Evolutionary conservation across 2,329 filamentous ascomycete species (phyloP).

Genomic region (Davidsoniella eucalypti): DNA sequence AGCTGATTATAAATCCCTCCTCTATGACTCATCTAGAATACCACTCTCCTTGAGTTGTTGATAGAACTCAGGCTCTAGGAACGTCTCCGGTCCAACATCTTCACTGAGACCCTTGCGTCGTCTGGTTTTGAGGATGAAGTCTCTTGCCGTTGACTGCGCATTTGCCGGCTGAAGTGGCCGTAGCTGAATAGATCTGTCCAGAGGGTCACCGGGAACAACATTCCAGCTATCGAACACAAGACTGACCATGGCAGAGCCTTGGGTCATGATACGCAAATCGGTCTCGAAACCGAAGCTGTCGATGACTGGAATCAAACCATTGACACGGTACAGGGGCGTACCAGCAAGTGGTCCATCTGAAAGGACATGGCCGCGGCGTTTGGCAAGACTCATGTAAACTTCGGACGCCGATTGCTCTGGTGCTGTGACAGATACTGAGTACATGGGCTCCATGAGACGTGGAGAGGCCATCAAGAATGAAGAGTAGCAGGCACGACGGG

Average conservation of each 20-base stretch:
- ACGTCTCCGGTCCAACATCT: constrained; percentile 90
- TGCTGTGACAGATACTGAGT: constrained; percentile 81
- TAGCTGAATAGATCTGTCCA: constrained; percentile 72
- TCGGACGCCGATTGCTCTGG: constrained; percentile 77
- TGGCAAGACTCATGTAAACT: constrained; percentile 80
- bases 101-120: constrained; percentile 86
- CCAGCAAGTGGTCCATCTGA: constrained; percentile 89
- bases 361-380: constrained; percentile 79
- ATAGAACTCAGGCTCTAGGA: constrained; percentile 88
- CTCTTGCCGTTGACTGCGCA: constrained; percentile 76
- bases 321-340: constrained; percentile 83
- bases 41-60: constrained; percentile 76
- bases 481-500: constrained; percentile 81
- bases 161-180: constrained; percentile 74
- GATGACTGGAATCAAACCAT: constrained; percentile 84
- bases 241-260: constrained; percentile 78
- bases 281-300: constrained; percentile 98
- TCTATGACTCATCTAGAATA: constrained; percentile 47
- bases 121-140: constrained; percentile 93
- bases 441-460: constrained; percentile 91
- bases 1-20: neutral
- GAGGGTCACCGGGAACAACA: constrained; percentile 85
- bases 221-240: constrained; percentile 93
- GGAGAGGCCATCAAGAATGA: constrained; percentile 96
- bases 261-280: constrained; percentile 86